Evolutionary conservation across 1,284 basidiomycete species (phyloP).

Genomic region (Pseudozyma sp.): DNA sequence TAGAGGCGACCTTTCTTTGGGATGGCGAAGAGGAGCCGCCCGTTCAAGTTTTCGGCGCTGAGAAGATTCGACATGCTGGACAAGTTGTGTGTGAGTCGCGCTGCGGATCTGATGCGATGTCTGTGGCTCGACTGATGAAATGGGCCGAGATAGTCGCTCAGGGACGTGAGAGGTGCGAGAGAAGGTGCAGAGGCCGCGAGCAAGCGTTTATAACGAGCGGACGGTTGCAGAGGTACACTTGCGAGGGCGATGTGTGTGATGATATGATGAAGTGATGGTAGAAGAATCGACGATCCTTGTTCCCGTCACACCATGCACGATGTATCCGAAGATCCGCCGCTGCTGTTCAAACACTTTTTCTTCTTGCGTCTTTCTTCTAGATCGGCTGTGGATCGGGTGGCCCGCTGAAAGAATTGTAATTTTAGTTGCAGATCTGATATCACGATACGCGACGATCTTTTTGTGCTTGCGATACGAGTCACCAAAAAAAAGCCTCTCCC

Average conservation of each 20-base stretch:
- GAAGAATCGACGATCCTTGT: too few species aligned
- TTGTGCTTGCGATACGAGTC: slow-evolving; percentile 9
- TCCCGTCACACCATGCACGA: neutral
- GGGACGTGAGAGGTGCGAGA: too few species aligned
- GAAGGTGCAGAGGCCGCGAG: too few species aligned
- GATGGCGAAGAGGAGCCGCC: slow-evolving; percentile 89
- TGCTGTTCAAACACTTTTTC: neutral
- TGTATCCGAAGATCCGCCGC: slow-evolving; percentile 30
- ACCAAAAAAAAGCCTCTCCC: neutral
- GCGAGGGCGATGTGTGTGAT: too few species aligned
- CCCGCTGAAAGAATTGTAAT: neutral
- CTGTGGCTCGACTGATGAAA: too few species aligned
- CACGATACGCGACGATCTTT: neutral
- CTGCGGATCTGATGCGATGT: neutral
- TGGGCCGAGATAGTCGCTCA: too few species aligned
- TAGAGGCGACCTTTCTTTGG: slow-evolving; percentile 95
- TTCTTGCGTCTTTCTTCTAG: slow-evolving; percentile 17
- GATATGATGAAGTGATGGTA: too few species aligned
- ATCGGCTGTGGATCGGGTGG: slow-evolving; percentile 2
- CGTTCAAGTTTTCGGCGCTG: slow-evolving; percentile 70
- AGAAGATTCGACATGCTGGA: slow-evolving; percentile 60
- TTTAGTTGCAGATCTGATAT: neutral
- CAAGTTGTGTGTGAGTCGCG: neutral
- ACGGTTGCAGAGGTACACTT: too few species aligned
- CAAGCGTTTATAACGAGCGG: too few species aligned